Base-by-base conservation (phyloP, 1,284 basidiomycete genomes). In the Phaffia rhodozyma region DNA sequence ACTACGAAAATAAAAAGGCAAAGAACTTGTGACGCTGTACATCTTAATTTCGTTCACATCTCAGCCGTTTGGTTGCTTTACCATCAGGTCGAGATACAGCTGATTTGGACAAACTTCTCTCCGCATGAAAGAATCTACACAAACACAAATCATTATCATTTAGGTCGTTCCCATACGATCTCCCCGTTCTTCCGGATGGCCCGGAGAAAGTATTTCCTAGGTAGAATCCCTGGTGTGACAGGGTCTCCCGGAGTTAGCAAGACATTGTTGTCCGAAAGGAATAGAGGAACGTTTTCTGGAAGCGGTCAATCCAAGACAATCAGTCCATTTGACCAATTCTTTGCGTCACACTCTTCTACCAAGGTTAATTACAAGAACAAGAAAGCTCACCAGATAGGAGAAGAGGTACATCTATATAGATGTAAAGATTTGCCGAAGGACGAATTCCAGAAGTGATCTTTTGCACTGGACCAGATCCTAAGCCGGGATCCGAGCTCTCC, bases 221-320 rank as follows among this genome's bases (percentile, higher is more conserved):
- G 57, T 7, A 77, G 69, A 0, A 67, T 25, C 3, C 75, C 75
- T 0, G 48, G 49, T 21, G 49, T 53, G 20, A 13, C 21, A 25
- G 67, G 67, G 57, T 74, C 68, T 9, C 76, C 76, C 0, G 76
- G 75, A 0, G 74, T 73, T 9, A 77, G 67, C 2, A 77, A 69
- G 18, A 77, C 76, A 2, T 73, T 72, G 62, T 77, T 77, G 34
- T 68, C 66, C 16, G 72, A 72, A 1, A 72, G 66, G 66, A 72
- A 77, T 1, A 76, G 71, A 1, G 72, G 72, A 52, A 77, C 74
- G 23, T n/a, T n/a, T 9, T 25, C 62, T 63, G 57, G 7, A 47
- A 47, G 21, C 20, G 18, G 9, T 27, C 6, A 13, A 23, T 16
- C 6, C 23, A 25, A 20, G 25, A 21, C 30, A 34, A 25, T n/a